Base-by-base conservation (phyloP, 2,329 filamentous ascomycete species). In the Penicillium frequentans region DNA sequence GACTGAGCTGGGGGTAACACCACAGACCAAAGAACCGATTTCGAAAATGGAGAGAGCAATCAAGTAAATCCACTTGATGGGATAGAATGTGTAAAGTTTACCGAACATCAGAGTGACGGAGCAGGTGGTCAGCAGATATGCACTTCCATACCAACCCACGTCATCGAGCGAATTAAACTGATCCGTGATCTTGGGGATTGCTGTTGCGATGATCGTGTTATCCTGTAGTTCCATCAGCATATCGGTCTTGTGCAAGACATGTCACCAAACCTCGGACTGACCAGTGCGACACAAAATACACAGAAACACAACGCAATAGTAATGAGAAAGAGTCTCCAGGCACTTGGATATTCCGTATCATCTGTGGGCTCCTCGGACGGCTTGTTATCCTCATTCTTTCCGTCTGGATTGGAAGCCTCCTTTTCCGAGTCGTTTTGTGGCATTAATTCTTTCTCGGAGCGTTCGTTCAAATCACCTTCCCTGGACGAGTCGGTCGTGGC, bases 91-190 rank as follows among this genome's bases (percentile, higher is more conserved):
- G 64, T 79, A 79, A 1, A 79, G 54, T 60, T 75, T 75, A 27
- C 78, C 79, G 48, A 77, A 78, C 6, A 73, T 67, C 19, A 79
- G 64, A 35, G 75, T 74, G 53, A 80, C 73, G 4, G 75, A 70
- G 57, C 74, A 75, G 5, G 70, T 73, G 1, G 77, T 78, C 23
- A 81, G 65, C 8, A 79, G 65, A 58, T 79, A 79, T 3, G 76
- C 69, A 44, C 73, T 76, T 27, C 76, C 76, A 58, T 82, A 81
- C 79, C 80, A 82, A 31, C 77, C 77, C 7, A 82, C 73, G 55
- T 81, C 78, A 5, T 72, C 67, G 35, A 79, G 68, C 4, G 77
- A 76, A 35, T 80, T 67, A 62, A 82, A 82, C 31, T 79, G 67
- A 59, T 79, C 73, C 0, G 79, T 80, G 50, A 82, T 81, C 16